These are phyloP conservation scores for Trichocladium antarcticum DNA, from an alignment of 495 filamentous ascomycete genomes.

Conservation along the genomic window DNA sequence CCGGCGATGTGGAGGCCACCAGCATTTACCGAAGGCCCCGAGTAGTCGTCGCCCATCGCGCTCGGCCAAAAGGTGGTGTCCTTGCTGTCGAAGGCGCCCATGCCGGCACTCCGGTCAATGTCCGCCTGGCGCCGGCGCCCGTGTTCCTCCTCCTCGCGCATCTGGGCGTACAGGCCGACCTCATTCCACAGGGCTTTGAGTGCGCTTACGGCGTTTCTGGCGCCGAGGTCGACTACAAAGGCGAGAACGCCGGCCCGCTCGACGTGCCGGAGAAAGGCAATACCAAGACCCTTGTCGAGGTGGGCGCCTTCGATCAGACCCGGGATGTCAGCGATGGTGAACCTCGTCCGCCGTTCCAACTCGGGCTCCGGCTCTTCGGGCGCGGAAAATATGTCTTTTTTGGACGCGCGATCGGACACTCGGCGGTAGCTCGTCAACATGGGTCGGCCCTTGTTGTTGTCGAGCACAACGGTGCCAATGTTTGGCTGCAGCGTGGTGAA, in stretches of 20 bases:
- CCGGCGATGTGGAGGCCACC: constrained; percentile 54
- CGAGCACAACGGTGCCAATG: constrained; percentile 88
- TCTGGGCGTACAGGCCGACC: constrained; percentile 70
- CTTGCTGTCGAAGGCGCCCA: constrained; percentile 14
- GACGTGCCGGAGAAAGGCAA: constrained; percentile 86
- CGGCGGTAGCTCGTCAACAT: constrained; percentile 23
- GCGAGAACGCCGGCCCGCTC: constrained; percentile 86
- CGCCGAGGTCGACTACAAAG: constrained; percentile 81
- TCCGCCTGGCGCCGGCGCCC: constrained; percentile 39
- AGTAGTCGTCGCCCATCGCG: constrained; percentile 29
- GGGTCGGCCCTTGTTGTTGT: constrained; percentile 61
- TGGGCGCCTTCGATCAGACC: constrained; percentile 85
- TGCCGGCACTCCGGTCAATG: constrained; percentile 32
- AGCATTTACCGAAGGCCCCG: constrained; percentile 16
- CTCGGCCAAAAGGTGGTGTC: constrained; percentile 16
- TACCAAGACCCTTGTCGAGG: constrained; percentile 80
- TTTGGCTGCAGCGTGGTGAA: constrained; percentile 92
- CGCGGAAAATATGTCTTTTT: constrained; percentile 19
- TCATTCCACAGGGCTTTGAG: constrained; percentile 80
- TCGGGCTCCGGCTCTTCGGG: constrained; percentile 23
- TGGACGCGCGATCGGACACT: constrained; percentile 27
- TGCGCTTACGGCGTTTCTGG: constrained; percentile 64
- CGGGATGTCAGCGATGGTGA: constrained; percentile 93
- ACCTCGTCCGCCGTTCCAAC: constrained; percentile 51
- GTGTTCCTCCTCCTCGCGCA: constrained; percentile 50